Evolutionary conservation across 352 stramenopile species (phyloP), one percentile per base, ranked within the genome.

Genomic region (Phytopythium delawarense): DNA sequence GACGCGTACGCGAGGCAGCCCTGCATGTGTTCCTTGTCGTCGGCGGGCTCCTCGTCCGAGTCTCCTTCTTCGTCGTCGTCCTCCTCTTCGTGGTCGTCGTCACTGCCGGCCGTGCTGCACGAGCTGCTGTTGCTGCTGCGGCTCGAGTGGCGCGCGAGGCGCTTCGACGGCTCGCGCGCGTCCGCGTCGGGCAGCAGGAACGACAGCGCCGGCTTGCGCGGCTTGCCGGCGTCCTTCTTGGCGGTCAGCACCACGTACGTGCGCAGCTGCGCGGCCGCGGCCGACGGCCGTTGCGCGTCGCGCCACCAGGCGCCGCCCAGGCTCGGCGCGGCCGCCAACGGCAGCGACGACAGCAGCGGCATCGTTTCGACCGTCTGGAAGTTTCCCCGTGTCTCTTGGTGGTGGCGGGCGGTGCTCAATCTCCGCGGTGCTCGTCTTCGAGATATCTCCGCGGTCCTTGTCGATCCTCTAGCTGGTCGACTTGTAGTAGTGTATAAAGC

Each of bases 1-100:
- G 79, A 89, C 66, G 88, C 81, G 74, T 91, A 93, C 20, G 73
- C 75, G 52, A 90, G 60, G 54, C 66, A 72, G 49, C 69, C 81
- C 9, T 20, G 51, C 51, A 32, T 18, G 51, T 25, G 32, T 21
- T 57, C 32, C 8, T 54, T 20, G 12, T 54, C 48, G 13, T 35
- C 48, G 25, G 15, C 20, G 8, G 46, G 5, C 4, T n/a, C 46
- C 13, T 25, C 11, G 25, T 54, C 48, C 13, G 18, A 4, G 48
- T 54, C 48, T 16, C 7, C 13, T 21, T 58, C 52, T 4, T 8
- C 53, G 21, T 37, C 53, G 0, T 66, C 59, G 9, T 59, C 57
- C 2, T 59, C 48, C 58, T 70, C 67, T 32, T 69, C 63, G 63
- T 71, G 71, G 54, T 75, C 71, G 42, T 73, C 81, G 50, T 52